phyloP scores from a whole-genome alignment of 768 basidiomycete species.

The Phlegmacium glaucopus region DNA sequence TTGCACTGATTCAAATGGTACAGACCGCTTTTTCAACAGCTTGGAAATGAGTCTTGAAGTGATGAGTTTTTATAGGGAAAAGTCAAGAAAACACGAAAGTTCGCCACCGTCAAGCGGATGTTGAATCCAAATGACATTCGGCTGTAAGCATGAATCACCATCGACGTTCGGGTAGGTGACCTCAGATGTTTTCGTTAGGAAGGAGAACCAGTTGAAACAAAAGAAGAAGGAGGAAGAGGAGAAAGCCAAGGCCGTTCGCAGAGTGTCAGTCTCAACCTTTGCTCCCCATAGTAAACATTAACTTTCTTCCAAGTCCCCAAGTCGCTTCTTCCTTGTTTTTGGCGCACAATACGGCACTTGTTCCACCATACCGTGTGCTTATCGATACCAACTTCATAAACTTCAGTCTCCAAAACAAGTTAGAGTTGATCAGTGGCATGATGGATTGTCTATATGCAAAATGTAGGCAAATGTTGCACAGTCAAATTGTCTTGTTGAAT shows the following conservation, averaged over 20 bases:
- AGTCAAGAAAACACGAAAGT: constrained; percentile 93
- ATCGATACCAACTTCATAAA: constrained; percentile 99
- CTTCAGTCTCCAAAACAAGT: constrained; percentile 95
- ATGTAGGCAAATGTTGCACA: constrained; percentile 46
- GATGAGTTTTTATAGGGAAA: constrained; percentile 53
- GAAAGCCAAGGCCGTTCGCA: constrained; percentile 71
- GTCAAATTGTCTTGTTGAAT: too few relatives aligned
- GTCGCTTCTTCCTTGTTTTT: constrained; percentile 92
- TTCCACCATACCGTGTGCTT: constrained; percentile 94
- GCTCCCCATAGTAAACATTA: constrained; percentile 5
- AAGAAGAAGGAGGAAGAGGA: constrained; percentile 80
- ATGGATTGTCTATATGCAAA: constrained; percentile 99
- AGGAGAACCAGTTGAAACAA: constrained; percentile 90
- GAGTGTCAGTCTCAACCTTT: constrained; percentile 57
- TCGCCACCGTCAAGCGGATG: constrained; percentile 91
- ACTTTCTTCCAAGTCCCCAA: constrained; percentile 57
- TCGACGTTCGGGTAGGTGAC: not conserved
- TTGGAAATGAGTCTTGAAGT: constrained; percentile 1
- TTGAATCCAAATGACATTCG: constrained; percentile 92
- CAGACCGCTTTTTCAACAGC: constrained; percentile 5
- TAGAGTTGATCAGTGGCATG: constrained; percentile 96
- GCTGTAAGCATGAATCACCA: constrained; percentile 52
- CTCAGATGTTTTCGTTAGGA: constrained; percentile 46
- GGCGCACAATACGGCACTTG: constrained; percentile 92
- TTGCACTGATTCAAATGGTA: constrained; percentile 9